Percentiles rank a stretch among this genome's conserved stretches.
Evolutionary conservation across 1,284 basidiomycete genomes (phyloP).

Genomic region (Cryptococcus sp.): DNA sequence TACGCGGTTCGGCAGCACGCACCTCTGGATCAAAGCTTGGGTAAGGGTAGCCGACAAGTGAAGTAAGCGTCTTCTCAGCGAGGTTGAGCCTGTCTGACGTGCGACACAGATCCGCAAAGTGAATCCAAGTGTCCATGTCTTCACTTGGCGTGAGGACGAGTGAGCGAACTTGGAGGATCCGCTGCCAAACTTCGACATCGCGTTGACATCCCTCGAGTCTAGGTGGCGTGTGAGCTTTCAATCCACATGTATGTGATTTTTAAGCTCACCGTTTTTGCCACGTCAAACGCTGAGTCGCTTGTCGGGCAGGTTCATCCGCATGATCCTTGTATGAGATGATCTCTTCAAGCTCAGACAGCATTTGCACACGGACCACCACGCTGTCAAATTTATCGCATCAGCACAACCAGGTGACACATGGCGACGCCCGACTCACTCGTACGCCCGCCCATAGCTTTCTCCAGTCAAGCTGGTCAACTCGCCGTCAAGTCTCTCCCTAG

Average conservation of each 20-base stretch:
- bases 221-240: slow-evolving; percentile 6
- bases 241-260: not conserved
- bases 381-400: slow-evolving; percentile 53
- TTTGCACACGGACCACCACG: slow-evolving; percentile 95
- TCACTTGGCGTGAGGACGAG: slow-evolving; percentile 91
- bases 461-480: slow-evolving; percentile 91
- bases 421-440: slow-evolving; percentile 66
- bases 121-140: slow-evolving; percentile 97
- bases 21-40: slow-evolving; percentile 45
- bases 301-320: slow-evolving; percentile 90
- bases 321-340: slow-evolving; percentile 95
- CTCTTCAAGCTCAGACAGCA: slow-evolving; percentile 97
- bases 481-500: slow-evolving; percentile 89
- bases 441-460: slow-evolving; percentile 94
- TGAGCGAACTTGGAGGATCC: slow-evolving; percentile 92
- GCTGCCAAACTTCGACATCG: slow-evolving; percentile 99
- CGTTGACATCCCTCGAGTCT: slow-evolving; percentile 92
- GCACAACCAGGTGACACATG: not conserved
- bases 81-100: slow-evolving; percentile 82
- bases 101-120: slow-evolving; percentile 84
- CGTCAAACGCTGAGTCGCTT: slow-evolving; percentile 79
- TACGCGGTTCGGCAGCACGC: slow-evolving; percentile 1
- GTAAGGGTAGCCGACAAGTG: slow-evolving; percentile 67
- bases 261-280: slow-evolving; percentile 85
- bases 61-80: slow-evolving; percentile 97